A percentile compares a stretch with the other conserved stretches of the same genome.
Evolutionary conservation across 2,329 filamentous ascomycete genomes (phyloP).

Genomic region (Hymenoscyphus occultus): DNA sequence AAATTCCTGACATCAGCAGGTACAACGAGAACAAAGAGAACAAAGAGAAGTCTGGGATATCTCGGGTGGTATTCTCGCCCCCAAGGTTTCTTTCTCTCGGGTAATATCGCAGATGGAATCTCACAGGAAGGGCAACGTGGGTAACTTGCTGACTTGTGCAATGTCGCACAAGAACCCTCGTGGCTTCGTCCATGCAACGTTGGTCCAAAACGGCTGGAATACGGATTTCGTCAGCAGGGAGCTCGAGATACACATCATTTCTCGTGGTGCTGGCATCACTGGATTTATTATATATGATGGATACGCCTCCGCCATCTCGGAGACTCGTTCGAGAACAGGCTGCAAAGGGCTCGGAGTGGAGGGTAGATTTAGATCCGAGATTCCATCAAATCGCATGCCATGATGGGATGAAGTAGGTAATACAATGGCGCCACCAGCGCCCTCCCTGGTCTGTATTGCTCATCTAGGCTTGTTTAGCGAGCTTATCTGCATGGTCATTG

Average conservation of each 20-base stretch:
- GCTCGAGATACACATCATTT: neutral
- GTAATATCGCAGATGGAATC: neutral
- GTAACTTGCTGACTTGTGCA: neutral
- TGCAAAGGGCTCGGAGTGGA: neutral
- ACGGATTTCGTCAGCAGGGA: neutral
- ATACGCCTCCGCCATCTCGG: neutral
- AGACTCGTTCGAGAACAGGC: neutral
- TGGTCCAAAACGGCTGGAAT: neutral
- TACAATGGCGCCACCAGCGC: neutral
- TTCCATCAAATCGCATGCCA: neutral
- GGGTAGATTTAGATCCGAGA: neutral
- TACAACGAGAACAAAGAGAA: neutral
- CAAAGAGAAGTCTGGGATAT: neutral
- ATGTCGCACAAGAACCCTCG: neutral
- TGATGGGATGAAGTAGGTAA: neutral
- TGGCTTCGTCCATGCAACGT: neutral
- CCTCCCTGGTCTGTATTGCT: neutral
- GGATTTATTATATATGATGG: neutral
- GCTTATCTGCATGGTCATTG: neutral
- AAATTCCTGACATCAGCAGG: neutral
- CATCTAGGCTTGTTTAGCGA: neutral
- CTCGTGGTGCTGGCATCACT: neutral
- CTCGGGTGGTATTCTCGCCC: too few species aligned
- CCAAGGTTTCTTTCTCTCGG: neutral
- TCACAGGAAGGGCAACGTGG: neutral